Base-by-base conservation (phyloP, 2,329 filamentous ascomycete genomes). In the Colletotrichum coccodes region DNA sequence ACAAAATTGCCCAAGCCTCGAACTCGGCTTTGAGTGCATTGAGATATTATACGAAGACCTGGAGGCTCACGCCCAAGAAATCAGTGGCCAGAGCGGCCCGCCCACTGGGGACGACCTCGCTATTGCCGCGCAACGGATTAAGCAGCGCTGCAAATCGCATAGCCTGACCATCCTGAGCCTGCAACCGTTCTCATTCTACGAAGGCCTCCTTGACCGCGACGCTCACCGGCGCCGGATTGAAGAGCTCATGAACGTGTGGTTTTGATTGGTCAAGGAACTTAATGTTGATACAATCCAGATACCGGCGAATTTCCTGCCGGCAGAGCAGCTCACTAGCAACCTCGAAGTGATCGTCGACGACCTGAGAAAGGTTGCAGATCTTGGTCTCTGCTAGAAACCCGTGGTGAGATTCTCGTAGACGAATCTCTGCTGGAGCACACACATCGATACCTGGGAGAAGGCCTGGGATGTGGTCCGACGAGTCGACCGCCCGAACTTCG, bases 21-120 rank as follows among this genome's bases (percentile, higher is more conserved):
- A n/a, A n/a, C n/a, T n/a, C n/a, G 60, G 90, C n/a, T 89, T 93
- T 75, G 78, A 86, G 67, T 91, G 91, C 58, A 87, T 95, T 71
- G 92, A 95, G 76, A 84, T 94, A 18, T 94, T 94, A 81, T 90
- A 91, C 77, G 92, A 95, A 76, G 92, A 95, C 76, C 85, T 95
- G 3, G 81, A 88, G n/a, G n/a, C n/a, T n/a, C n/a, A n/a, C n/a
- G n/a, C n/a, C n/a, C n/a, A n/a, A n/a, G n/a, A n/a, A n/a, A 63
- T 88, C 89, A 72, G 75, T 91, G 12, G 88, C 91, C 32, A 72
- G 70, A 72, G 77, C 82, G 1, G 76, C 85, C 1, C 75, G 82
- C 3, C n/a, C n/a, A n/a, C n/a, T n/a, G 82, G 83, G 44, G 74
- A 81, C 32, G 38, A 49, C 28, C 38, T 38, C 16, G 79, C 77